Evolutionary conservation across 1,284 basidiomycete genomes (phyloP).

Genomic region (Nidula niveotomentosa): DNA sequence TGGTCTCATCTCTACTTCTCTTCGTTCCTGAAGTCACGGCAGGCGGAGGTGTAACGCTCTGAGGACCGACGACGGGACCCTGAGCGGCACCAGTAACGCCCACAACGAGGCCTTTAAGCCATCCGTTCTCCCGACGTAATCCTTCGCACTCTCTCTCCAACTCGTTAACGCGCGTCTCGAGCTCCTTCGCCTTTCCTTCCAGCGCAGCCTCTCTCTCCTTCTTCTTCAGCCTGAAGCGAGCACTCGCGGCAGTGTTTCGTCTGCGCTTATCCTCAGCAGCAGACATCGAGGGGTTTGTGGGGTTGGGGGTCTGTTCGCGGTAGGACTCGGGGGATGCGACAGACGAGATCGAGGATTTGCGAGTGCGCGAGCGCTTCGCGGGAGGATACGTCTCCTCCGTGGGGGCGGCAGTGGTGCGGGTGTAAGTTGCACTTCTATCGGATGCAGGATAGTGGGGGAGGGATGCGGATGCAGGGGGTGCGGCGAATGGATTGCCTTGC

Average conservation of each 20-base stretch:
- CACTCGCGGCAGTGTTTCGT: conserved; percentile 94
- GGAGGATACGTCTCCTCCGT: conserved; percentile 30
- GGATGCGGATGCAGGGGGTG: conserved; percentile 17
- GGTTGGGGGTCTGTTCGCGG: conserved; percentile 9
- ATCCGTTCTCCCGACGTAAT: conserved; percentile 90
- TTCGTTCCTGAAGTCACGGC: conserved; percentile 18
- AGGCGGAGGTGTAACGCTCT: conserved; percentile 15
- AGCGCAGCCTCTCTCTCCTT: conserved; percentile 96
- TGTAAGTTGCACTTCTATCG: neutral
- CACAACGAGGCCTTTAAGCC: conserved; percentile 92
- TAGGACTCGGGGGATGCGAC: conserved; percentile 10
- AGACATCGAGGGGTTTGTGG: conserved; percentile 25
- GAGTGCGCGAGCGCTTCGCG: conserved; percentile 55
- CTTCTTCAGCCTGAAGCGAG: conserved; percentile 98
- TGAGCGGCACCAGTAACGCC: conserved; percentile 76
- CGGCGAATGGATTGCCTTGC: conserved; percentile 5
- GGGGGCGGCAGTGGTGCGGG: neutral
- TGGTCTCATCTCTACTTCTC: conserved; percentile 19
- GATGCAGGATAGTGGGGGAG: conserved; percentile 2
- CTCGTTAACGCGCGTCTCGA: conserved; percentile 81
- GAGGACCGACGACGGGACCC: conserved; percentile 20
- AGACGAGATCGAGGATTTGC: conserved; percentile 44
- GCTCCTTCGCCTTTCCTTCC: conserved; percentile 87
- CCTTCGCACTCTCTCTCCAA: conserved; percentile 92
- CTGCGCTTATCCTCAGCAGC: conserved; percentile 89